phyloP scores from a whole-genome alignment of 805 yeast species.

The Saccharomycopsis sp. region DNA sequence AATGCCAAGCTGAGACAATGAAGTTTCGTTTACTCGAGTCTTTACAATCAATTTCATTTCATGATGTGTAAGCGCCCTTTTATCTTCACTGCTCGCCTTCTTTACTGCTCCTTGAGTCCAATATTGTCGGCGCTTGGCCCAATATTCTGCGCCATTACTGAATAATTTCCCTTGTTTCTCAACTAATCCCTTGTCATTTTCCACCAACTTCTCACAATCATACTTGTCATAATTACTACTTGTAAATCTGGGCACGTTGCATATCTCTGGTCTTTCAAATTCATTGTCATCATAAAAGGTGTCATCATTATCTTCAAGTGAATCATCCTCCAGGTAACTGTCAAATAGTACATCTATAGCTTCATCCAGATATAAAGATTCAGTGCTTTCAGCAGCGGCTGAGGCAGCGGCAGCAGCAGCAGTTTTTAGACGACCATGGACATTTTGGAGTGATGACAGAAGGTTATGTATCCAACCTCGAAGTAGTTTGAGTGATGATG shows the following conservation, averaged over 20 bases:
- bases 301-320: neutral
- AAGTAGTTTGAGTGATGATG: neutral
- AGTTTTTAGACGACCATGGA: conserved; percentile 5
- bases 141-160: conserved; percentile 49
- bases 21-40: conserved; percentile 6
- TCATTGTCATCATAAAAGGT: neutral
- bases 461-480: neutral
- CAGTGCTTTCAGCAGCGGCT: no score
- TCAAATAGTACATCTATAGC: conserved; percentile 7
- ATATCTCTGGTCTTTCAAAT: neutral
- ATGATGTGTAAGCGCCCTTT: conserved; percentile 24
- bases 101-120: conserved; percentile 52
- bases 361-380: conserved; percentile 4
- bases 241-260: conserved; percentile 1
- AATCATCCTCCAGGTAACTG: neutral
- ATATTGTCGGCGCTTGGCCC: conserved; percentile 60
- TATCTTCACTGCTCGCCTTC: conserved; percentile 27
- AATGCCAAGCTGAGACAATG: conserved; percentile 25
- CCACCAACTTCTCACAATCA: neutral
- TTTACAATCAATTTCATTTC: conserved; percentile 12
- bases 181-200: neutral
- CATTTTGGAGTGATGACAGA: neutral
- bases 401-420: no score
- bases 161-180: conserved; percentile 33
- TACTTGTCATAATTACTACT: neutral